Evolutionary conservation across 169 alveolate species (phyloP).

Genomic region (Plasmodium coatneyi): DNA sequence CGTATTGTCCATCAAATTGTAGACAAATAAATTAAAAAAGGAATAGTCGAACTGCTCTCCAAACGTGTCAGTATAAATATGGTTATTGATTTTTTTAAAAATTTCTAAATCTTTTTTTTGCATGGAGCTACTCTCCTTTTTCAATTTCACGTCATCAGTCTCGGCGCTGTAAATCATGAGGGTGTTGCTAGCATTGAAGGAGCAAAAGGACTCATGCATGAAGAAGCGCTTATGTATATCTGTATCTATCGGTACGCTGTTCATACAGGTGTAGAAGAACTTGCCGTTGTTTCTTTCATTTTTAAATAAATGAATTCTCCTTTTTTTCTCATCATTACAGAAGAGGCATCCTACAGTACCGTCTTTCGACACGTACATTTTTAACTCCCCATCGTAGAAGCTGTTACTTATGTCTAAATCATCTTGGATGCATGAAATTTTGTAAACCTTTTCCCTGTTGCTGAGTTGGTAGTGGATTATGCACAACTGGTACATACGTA

Average conservation of each 20-base stretch:
- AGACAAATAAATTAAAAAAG: constrained; percentile 66
- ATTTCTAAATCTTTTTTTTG: constrained; percentile 20
- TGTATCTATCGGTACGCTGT: not conserved
- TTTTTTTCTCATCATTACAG: constrained; percentile 46
- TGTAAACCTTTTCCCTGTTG: constrained; percentile 53
- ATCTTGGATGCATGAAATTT: constrained; percentile 55
- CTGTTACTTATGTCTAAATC: constrained; percentile 39
- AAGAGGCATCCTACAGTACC: constrained; percentile 67
- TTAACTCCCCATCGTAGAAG: constrained; percentile 59
- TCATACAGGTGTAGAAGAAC: constrained; percentile 52
- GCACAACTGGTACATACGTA: constrained; percentile 46
- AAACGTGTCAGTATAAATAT: constrained; percentile 56
- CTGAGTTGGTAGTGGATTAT: constrained; percentile 66
- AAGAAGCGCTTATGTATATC: constrained; percentile 53
- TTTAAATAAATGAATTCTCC: constrained; percentile 47
- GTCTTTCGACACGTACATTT: constrained; percentile 67
- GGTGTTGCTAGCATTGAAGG: constrained; percentile 48
- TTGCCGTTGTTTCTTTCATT: constrained; percentile 16
- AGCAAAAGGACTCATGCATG: constrained; percentile 45
- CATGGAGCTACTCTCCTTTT: constrained; percentile 10
- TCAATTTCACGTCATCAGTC: constrained; percentile 22
- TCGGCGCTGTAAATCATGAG: constrained; percentile 69
- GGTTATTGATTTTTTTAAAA: constrained; percentile 46
- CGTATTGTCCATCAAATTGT: constrained; percentile 49
- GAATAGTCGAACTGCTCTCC: constrained; percentile 58